Conservation (phyloP, 441 rosid genomes). For the Populus trichocarpa region DNA sequence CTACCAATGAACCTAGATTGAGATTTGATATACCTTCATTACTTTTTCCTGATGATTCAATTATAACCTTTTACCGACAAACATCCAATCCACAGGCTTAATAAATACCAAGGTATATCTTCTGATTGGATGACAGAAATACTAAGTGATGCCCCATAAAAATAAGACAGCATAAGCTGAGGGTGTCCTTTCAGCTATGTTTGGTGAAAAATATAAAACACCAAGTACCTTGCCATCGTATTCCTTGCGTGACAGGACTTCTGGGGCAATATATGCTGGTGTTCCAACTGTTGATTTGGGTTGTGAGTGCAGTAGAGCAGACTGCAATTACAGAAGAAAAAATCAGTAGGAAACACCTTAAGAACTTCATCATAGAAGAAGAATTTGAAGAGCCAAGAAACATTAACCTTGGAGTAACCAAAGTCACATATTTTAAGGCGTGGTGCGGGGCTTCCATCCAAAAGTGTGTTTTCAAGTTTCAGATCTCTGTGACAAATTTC, state of each 20-base stretch:
- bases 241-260: constrained; percentile 75
- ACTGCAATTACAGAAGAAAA: constrained; percentile 35
- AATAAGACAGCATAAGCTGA: background rate
- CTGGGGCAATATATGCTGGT: constrained; percentile 90
- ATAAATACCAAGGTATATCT: background rate
- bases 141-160: background rate
- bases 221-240: constrained; percentile 79
- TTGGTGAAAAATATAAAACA: background rate
- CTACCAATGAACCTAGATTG: background rate
- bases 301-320: constrained; percentile 78
- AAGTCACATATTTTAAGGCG: constrained; percentile 93
- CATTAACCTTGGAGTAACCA: constrained; percentile 86
- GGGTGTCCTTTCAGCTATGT: background rate
- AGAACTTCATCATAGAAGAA: background rate
- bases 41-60: background rate
- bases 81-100: background rate
- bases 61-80: background rate
- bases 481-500: constrained; percentile 95
- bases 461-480: constrained; percentile 86
- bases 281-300: constrained; percentile 96
- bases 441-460: constrained; percentile 91
- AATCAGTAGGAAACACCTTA: background rate
- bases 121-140: background rate
- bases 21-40: background rate
- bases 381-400: background rate